A percentile compares a stretch with the other conserved stretches of the same genome.
These are phyloP conservation scores for Pythium biforme DNA, from an alignment of 352 stramenopile species.

Conservation along the genomic window DNA sequence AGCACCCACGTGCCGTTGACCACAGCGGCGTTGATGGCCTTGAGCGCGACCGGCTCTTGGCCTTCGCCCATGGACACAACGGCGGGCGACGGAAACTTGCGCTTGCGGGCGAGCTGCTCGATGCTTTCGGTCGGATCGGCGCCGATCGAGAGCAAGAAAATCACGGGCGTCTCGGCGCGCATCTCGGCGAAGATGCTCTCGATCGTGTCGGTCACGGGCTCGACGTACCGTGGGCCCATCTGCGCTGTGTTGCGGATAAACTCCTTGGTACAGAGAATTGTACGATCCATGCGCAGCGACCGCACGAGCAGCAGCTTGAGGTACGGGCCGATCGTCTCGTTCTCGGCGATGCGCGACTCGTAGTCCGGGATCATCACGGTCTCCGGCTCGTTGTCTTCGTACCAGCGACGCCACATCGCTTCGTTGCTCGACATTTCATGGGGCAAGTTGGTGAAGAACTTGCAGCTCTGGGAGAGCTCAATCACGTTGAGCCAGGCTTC, in stretches of 20 bases:
- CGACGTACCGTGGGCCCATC: conserved; percentile 96
- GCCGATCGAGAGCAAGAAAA: conserved; percentile 97
- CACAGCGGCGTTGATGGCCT: conserved; percentile 95
- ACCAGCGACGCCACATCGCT: conserved; percentile 96
- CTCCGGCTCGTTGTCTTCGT: conserved; percentile 98
- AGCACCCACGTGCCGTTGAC: conserved; percentile 98
- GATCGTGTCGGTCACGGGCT: conserved; percentile 99
- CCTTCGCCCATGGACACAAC: conserved; percentile 98
- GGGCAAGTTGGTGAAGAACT: conserved; percentile 96
- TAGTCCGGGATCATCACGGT: conserved; percentile 95
- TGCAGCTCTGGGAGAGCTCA: conserved; percentile 93
- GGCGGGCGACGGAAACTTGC: conserved; percentile 94
- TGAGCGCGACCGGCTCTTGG: conserved; percentile 96
- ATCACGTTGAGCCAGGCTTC: conserved; percentile 98
- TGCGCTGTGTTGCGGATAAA: conserved; percentile 97
- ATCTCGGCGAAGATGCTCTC: conserved; percentile 98
- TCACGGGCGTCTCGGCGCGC: conserved; percentile 94
- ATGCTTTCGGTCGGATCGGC: conserved; percentile 98
- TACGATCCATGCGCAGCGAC: conserved; percentile 96
- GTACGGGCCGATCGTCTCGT: conserved; percentile 94
- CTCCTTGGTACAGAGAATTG: conserved; percentile 96
- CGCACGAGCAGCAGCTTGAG: conserved; percentile 97
- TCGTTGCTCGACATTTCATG: conserved; percentile 97
- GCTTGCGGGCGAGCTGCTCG: conserved; percentile 95
- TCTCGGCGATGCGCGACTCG: conserved; percentile 91